These are phyloP conservation scores for Sordaria brevicollis DNA, from an alignment of 495 filamentous ascomycete genomes.

Conservation along the genomic window DNA sequence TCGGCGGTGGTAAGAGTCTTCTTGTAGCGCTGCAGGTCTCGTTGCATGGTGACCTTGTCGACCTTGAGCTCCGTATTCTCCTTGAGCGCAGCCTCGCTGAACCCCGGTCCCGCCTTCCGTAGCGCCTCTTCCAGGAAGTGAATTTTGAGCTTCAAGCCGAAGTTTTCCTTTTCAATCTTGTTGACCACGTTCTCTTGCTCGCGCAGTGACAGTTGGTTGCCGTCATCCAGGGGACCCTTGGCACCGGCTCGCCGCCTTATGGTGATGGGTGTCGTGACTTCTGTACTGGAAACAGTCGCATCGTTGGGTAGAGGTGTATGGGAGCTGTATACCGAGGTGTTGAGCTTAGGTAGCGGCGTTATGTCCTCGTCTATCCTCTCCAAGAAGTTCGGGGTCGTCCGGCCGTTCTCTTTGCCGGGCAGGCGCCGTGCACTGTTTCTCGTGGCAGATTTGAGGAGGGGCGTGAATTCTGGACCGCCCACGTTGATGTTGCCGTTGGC, in stretches of 20 bases:
- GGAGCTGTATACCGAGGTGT: conserved; percentile 39
- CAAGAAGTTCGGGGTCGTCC: conserved; percentile 60
- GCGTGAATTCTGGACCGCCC: conserved; percentile 77
- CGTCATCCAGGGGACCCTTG: conserved; percentile 58
- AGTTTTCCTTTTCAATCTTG: conserved; percentile 88
- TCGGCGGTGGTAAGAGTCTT: conserved; percentile 71
- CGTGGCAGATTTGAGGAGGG: conserved; percentile 81
- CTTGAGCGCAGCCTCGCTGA: conserved; percentile 74
- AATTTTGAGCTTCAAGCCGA: conserved; percentile 69
- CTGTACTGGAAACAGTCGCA: conserved; percentile 65
- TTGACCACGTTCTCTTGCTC: conserved; percentile 95
- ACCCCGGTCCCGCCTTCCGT: conserved; percentile 73
- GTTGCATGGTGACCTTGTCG: conserved; percentile 73
- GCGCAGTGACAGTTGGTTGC: conserved; percentile 79
- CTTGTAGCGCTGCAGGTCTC: conserved; percentile 72
- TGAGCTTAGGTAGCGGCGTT: conserved; percentile 45
- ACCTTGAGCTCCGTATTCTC: conserved; percentile 97
- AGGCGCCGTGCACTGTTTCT: conserved; percentile 60
- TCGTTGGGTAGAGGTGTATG: conserved; percentile 44
- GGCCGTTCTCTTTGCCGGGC: conserved; percentile 39
- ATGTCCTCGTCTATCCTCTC: conserved; percentile 53
- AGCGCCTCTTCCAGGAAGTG: conserved; percentile 73
- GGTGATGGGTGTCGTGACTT: conserved; percentile 68
- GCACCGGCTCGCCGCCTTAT: conserved; percentile 46
- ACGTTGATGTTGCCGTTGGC: conserved; percentile 45